Percentiles rank a stretch among this genome's conserved stretches.
These are phyloP conservation scores for Xylaria venustula DNA, from an alignment of 495 filamentous ascomycete species.

Conservation along the genomic window DNA sequence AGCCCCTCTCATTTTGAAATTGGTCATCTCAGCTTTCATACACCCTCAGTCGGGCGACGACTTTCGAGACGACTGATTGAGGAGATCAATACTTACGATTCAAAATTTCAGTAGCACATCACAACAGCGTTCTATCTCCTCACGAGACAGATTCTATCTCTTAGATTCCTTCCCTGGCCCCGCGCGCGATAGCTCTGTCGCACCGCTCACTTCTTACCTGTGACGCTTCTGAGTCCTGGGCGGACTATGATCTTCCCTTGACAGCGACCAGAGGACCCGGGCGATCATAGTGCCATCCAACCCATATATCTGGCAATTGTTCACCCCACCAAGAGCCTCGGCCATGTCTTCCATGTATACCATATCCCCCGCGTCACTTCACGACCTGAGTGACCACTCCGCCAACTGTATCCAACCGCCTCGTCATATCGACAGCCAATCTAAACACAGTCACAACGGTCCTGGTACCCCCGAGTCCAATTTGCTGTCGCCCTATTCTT, in stretches of 20 bases:
- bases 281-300: constrained; percentile 19
- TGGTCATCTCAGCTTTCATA: constrained; percentile 10
- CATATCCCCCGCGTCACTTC: constrained; percentile 32
- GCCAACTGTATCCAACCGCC: constrained; percentile 25
- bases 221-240: constrained; percentile 8
- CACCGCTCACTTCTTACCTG: neutral
- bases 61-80: constrained; percentile 1
- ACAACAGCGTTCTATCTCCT: neutral
- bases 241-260: constrained; percentile 25
- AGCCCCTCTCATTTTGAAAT: constrained; percentile 9
- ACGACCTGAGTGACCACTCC: constrained; percentile 25
- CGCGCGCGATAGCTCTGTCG: neutral
- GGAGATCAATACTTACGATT: constrained; percentile 1
- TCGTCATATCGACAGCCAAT: constrained; percentile 19
- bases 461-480: constrained; percentile 28
- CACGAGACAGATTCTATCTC: neutral
- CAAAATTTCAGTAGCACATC: neutral
- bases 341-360: constrained; percentile 34
- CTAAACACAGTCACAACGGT: constrained; percentile 17
- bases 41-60: constrained; percentile 3
- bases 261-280: constrained; percentile 16
- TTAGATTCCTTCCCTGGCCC: neutral
- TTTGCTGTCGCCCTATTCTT: constrained; percentile 41
- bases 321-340: constrained; percentile 20
- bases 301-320: constrained; percentile 19